A percentile compares a stretch with the other conserved stretches of the same genome.
These are phyloP conservation scores for Cornus kousa DNA, from an alignment of 148 eudicot species.

Conservation along the genomic window DNA sequence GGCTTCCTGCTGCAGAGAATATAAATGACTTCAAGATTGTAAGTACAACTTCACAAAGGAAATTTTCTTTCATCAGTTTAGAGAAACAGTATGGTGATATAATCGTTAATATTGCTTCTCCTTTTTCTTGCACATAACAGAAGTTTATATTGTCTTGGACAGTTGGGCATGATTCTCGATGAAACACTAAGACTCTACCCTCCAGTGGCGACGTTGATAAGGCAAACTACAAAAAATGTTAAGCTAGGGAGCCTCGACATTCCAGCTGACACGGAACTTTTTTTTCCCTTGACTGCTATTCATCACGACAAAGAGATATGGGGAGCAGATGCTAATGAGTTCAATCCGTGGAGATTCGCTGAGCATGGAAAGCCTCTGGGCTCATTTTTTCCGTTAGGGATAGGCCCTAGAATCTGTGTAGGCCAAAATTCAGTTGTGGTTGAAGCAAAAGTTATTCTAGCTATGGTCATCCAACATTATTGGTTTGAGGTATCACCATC, in stretches of 20 bases:
- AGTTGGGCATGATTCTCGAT: conserved; percentile 60
- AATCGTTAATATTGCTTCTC: too few relatives aligned
- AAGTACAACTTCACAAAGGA: too few relatives aligned
- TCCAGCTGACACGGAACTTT: conserved; percentile 53
- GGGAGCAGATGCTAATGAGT: conserved; percentile 91
- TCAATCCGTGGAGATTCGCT: conserved; percentile 49
- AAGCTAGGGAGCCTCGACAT: too few relatives aligned
- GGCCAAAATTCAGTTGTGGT: too few relatives aligned
- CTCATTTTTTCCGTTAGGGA: conserved; percentile 58
- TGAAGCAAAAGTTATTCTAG: conserved; percentile 61
- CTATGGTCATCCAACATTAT: conserved; percentile 44
- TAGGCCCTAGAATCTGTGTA: conserved; percentile 68
- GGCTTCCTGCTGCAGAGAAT: too few relatives aligned
- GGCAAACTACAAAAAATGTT: too few relatives aligned
- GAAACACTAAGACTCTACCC: too few relatives aligned
- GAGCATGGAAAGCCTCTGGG: conserved; percentile 53
- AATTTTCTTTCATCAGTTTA: too few relatives aligned
- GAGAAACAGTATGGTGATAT: too few relatives aligned
- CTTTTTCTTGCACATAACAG: too few relatives aligned
- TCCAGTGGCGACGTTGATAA: too few relatives aligned
- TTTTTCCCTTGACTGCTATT: conserved; percentile 61
- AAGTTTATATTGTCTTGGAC: conserved; percentile 14
- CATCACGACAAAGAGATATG: conserved; percentile 67
- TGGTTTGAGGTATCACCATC: conserved; percentile 48
- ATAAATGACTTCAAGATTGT: too few relatives aligned